Evolutionary conservation across 2,329 filamentous ascomycete species (phyloP).

Genomic region (Alternaria ethzedia): DNA sequence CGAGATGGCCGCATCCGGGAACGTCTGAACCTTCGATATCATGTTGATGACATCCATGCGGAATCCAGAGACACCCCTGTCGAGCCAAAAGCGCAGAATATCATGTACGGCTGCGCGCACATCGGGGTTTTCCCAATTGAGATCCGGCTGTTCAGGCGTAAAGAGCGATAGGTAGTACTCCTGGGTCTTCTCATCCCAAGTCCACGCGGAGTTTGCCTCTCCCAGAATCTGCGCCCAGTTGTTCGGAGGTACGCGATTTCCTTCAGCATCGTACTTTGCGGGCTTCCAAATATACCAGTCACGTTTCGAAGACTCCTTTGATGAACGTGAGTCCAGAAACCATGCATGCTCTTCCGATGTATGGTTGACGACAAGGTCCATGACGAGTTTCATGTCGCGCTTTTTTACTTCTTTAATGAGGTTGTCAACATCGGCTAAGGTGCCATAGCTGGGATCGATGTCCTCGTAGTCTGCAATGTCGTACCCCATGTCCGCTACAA

Average conservation of each 20-base stretch:
- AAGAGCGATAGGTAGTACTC: slow-evolving; percentile 83
- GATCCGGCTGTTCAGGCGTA: slow-evolving; percentile 76
- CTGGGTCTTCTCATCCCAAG: slow-evolving; percentile 71
- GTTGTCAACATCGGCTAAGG: slow-evolving; percentile 48
- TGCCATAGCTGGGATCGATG: slow-evolving; percentile 49
- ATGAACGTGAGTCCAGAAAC: slow-evolving; percentile 63
- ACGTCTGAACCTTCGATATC: slow-evolving; percentile 43
- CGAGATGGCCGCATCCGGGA: slow-evolving; percentile 33
- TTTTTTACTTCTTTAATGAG: slow-evolving; percentile 47
- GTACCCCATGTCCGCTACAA: slow-evolving; percentile 48
- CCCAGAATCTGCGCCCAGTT: slow-evolving; percentile 71
- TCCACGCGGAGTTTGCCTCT: slow-evolving; percentile 65
- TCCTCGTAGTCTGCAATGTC: slow-evolving; percentile 51
- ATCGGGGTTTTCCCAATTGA: slow-evolving; percentile 79
- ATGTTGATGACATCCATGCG: slow-evolving; percentile 51
- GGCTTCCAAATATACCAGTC: slow-evolving; percentile 65
- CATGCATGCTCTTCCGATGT: slow-evolving; percentile 57
- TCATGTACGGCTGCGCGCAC: slow-evolving; percentile 73
- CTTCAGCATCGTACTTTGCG: slow-evolving; percentile 57
- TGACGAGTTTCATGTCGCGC: slow-evolving; percentile 47
- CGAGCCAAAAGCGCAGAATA: slow-evolving; percentile 79
- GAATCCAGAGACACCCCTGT: slow-evolving; percentile 66
- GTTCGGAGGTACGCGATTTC: slow-evolving; percentile 72
- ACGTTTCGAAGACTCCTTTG: slow-evolving; percentile 54
- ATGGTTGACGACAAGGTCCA: slow-evolving; percentile 52